phyloP scores from a whole-genome alignment of 108 stramenopile genomes.

The Discostella stelligeroides region DNA sequence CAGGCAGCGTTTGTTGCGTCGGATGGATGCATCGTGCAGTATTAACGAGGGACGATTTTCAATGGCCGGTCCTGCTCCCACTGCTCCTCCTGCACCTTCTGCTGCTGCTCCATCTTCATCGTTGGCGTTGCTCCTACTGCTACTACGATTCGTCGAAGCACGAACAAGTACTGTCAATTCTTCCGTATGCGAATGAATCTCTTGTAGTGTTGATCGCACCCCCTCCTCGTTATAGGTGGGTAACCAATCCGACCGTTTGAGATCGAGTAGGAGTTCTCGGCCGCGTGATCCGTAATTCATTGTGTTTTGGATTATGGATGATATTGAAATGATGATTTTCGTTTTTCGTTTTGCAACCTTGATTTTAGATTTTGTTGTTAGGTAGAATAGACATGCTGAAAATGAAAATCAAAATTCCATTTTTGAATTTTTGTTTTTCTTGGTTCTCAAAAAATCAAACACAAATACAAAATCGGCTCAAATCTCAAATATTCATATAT shows the following conservation, averaged over 20 bases:
- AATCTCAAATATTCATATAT: too few relatives aligned
- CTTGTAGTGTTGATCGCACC: slow-evolving; percentile 63
- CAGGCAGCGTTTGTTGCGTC: slow-evolving; percentile 92
- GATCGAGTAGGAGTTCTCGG: slow-evolving; percentile 87
- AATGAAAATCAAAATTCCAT: too few relatives aligned
- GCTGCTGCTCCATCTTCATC: background rate
- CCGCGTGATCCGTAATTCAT: slow-evolving; percentile 75
- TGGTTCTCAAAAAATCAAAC: too few relatives aligned
- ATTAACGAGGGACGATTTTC: slow-evolving; percentile 72
- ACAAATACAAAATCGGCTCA: too few relatives aligned
- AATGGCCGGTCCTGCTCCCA: slow-evolving; percentile 39
- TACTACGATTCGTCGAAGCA: slow-evolving; percentile 33
- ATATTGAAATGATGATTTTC: too few relatives aligned
- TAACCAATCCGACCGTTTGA: slow-evolving; percentile 89
- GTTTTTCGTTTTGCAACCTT: too few relatives aligned
- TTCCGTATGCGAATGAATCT: slow-evolving; percentile 61
- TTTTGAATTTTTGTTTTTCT: too few relatives aligned
- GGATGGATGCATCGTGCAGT: slow-evolving; percentile 85
- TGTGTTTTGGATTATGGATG: too few relatives aligned
- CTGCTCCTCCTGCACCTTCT: background rate
- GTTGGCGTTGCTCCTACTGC: too few relatives aligned
- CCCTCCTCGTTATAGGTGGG: slow-evolving; percentile 90
- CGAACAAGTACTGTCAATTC: slow-evolving; percentile 61
- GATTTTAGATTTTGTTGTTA: too few relatives aligned
- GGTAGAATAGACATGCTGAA: too few relatives aligned